Base-by-base conservation (phyloP, 768 basidiomycete genomes). In the Cystobasidium tubakii region DNA sequence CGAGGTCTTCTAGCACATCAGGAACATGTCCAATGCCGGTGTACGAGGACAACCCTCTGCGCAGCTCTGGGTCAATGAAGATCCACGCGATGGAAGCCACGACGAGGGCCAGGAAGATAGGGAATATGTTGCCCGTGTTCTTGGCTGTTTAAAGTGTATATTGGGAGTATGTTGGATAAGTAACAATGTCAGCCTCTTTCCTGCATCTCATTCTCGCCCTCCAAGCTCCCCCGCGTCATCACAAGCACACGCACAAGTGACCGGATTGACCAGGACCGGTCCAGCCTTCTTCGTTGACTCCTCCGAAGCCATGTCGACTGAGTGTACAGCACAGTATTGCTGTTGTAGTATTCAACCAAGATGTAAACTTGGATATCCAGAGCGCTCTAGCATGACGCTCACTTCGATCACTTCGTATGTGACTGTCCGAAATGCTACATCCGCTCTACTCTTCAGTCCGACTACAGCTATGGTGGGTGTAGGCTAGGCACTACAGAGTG, bases 61-160 rank as follows among this genome's bases (percentile, higher is more conserved):
- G 53, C 21, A 71, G 69, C n/a, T 55, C 69, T 42, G 53, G 29
- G 25, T 71, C 69, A 54, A 42, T 54, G 66, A 60, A 60, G 33
- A 71, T 34, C 69, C 69, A 71, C 15, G 54, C 69, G 34, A 71
- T 27, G 21, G 69, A 71, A 25, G 54, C 69, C 1, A 60, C n/a
- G 25, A 55, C 33, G 6, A 71, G 29, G 34, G 44, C 50, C 13
- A 60, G 6, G 69, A 71, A 57, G 55, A 71, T 34, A n/a, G 69
- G 69, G 27, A 53, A 71, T 3, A 71, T 36, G 17, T 53, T 57
- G 31, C 44, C 44, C 17, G 42, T 50, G 29, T 67, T 54, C 31
- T n/a, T 43, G 23, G n/a, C 66, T 67, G 60, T n/a, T 39, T 17
- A 27, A 19, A 39, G 39, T 15, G 15, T 39, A 39, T 6, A 6